Percentiles rank a stretch among this genome's conserved stretches.
Conservation (phyloP, 192 early-diverging fungal species). For the Backusella psychrophila region DNA sequence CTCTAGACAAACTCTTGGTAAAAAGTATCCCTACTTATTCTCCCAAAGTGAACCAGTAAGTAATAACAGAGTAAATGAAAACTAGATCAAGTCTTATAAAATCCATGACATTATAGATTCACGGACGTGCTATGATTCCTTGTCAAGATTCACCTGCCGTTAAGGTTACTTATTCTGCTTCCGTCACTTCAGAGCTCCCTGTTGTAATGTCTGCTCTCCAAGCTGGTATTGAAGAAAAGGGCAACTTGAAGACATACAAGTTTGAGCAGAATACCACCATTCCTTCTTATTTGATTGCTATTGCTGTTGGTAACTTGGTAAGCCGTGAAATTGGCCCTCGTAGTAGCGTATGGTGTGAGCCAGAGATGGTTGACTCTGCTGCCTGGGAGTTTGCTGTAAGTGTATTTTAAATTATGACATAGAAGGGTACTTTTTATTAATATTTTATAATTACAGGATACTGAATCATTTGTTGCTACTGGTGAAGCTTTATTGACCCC, state of each 20-base stretch:
- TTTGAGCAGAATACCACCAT: slow-evolving; percentile 89
- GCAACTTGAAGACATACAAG: slow-evolving; percentile 57
- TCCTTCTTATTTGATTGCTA: slow-evolving; percentile 93
- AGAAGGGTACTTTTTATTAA: not conserved
- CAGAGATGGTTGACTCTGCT: slow-evolving; percentile 80
- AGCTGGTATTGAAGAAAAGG: slow-evolving; percentile 55
- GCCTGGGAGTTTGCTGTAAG: slow-evolving; percentile 89
- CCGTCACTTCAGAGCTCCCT: slow-evolving; percentile 76
- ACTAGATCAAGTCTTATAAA: not conserved
- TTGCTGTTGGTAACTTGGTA: slow-evolving; percentile 89
- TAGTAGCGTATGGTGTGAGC: slow-evolving; percentile 96
- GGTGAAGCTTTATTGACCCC: slow-evolving; percentile 80
- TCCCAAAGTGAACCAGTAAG: slow-evolving; percentile 88
- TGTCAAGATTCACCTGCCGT: slow-evolving; percentile 86
- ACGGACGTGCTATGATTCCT: slow-evolving; percentile 88
- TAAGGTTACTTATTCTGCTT: slow-evolving; percentile 89
- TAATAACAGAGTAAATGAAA: not conserved
- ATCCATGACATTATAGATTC: slow-evolving; percentile 57
- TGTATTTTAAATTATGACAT: not conserved
- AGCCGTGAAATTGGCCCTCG: slow-evolving; percentile 85
- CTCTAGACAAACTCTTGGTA: slow-evolving; percentile 87
- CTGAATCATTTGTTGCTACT: slow-evolving; percentile 62
- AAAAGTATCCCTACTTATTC: slow-evolving; percentile 92
- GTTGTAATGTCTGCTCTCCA: slow-evolving; percentile 93
- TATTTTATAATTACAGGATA: slow-evolving; percentile 35